A percentile compares a stretch with the other conserved stretches of the same genome.
phyloP scores from a whole-genome alignment of 1,284 basidiomycete genomes.

The Pseudozyma tsukubaensis region DNA sequence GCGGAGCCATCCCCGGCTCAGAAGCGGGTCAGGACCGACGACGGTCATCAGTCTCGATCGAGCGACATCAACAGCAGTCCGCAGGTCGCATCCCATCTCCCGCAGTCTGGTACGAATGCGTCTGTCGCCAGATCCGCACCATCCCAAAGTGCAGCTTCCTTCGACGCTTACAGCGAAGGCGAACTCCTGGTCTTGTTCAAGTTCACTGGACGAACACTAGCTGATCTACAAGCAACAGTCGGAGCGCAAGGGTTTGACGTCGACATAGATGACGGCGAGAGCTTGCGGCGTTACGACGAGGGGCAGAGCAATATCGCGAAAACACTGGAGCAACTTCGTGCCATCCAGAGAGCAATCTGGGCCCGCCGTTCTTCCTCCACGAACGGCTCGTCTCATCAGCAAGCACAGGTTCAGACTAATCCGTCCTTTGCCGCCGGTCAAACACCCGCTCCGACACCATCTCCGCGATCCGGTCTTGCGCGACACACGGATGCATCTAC shows the following conservation, averaged over 20 bases:
- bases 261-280: background rate
- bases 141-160: background rate
- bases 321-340: background rate
- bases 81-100: slow-evolving; percentile 5
- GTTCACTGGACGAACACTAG: background rate
- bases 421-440: no score
- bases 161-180: background rate
- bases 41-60: background rate
- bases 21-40: slow-evolving; percentile 9
- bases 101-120: slow-evolving; percentile 21
- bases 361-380: background rate
- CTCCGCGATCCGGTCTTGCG: background rate
- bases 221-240: background rate
- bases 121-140: background rate
- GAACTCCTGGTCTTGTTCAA: background rate
- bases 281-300: background rate
- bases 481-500: background rate
- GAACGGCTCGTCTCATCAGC: background rate
- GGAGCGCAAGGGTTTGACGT: background rate
- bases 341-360: background rate
- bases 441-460: background rate
- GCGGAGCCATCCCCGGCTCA: background rate
- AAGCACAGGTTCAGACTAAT: no score
- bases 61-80: background rate
- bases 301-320: background rate